Percentiles rank a stretch among this genome's conserved stretches.
Conservation (phyloP, 305 asterid species). For the Fraxinus albicans region DNA sequence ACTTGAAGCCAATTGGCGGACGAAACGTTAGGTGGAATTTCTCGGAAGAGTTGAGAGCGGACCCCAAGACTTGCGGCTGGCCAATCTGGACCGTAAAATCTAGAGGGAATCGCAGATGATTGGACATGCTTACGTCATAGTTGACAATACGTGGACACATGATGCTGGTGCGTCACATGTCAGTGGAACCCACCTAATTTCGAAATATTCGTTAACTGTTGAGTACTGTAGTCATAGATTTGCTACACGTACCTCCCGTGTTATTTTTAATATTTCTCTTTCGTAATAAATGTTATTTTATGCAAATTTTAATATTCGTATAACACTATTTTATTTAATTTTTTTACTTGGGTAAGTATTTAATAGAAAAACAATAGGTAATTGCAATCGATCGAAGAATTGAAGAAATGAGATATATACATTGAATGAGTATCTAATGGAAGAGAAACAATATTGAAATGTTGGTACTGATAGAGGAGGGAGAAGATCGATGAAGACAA, state of each 20-base stretch:
- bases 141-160: conserved; percentile 3
- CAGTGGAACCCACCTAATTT: conserved; percentile 20
- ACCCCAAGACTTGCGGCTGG: not conserved
- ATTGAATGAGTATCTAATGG: not conserved
- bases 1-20: not conserved
- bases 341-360: no score
- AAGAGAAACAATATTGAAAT: no score
- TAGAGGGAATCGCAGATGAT: conserved; percentile 18
- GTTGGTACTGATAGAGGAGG: not conserved
- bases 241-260: not conserved
- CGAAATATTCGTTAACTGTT: not conserved
- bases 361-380: not conserved
- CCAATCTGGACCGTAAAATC: conserved; percentile 39
- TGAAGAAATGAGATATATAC: not conserved
- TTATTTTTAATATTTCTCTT: no score
- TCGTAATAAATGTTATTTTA: not conserved
- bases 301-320: no score
- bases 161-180: conserved; percentile 21
- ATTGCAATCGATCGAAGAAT: no score
- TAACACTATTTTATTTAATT: no score
- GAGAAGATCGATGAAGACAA: not conserved
- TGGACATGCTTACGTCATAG: conserved; percentile 18
- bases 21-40: conserved; percentile 30
- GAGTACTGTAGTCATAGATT: not conserved
- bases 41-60: not conserved